Conservation (phyloP, 1,139 yeast genomes). For the Yamadazyma songkhlaensis region DNA sequence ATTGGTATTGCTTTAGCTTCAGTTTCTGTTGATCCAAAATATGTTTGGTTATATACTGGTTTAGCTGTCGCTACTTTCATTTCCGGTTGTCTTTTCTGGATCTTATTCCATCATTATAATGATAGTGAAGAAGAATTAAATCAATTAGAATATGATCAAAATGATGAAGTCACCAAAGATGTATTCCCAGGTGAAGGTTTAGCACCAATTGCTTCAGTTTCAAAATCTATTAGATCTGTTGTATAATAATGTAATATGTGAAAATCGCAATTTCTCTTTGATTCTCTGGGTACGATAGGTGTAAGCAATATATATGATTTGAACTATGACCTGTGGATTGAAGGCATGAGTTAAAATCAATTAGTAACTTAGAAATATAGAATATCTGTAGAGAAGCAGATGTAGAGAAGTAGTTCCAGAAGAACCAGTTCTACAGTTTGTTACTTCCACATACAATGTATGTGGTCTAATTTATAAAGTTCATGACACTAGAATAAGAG, state of each 20-base stretch:
- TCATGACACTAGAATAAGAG: too few relatives aligned
- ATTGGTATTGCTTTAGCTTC: conserved; percentile 71
- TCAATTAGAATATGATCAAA: conserved; percentile 39
- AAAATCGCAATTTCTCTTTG: not conserved
- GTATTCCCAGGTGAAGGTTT: conserved; percentile 10
- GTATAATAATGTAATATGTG: not conserved
- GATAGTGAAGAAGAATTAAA: conserved; percentile 60
- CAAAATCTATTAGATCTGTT: conserved; percentile 21
- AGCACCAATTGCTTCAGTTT: conserved; percentile 23
- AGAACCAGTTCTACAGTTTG: too few relatives aligned
- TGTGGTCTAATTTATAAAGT: too few relatives aligned
- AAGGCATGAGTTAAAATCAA: too few relatives aligned
- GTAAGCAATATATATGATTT: too few relatives aligned
- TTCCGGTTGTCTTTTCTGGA: conserved; percentile 64
- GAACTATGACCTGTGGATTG: too few relatives aligned
- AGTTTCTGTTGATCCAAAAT: conserved; percentile 63
- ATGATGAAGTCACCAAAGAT: conserved; percentile 8
- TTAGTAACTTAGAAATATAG: too few relatives aligned
- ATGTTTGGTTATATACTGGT: conserved; percentile 65
- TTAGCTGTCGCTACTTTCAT: conserved; percentile 57
- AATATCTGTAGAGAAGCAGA: too few relatives aligned
- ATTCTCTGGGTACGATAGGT: too few relatives aligned
- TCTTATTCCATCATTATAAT: conserved; percentile 56
- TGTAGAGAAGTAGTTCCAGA: too few relatives aligned
- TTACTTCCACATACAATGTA: too few relatives aligned